phyloP scores from a whole-genome alignment of 805 yeast genomes.

The Cyberlindnera mrakii region DNA sequence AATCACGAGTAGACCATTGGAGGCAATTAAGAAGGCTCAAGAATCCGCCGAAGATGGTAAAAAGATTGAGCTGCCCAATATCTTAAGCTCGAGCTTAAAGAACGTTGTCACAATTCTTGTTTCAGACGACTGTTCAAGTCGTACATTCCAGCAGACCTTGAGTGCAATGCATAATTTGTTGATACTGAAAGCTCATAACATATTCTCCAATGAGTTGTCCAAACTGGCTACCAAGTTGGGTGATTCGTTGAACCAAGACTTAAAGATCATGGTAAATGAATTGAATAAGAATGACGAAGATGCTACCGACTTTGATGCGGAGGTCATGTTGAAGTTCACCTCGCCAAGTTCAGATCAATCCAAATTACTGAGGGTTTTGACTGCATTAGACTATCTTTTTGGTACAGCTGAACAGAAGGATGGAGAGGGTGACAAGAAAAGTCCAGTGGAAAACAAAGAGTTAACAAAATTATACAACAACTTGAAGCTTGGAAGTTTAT shows the following conservation, averaged over 20 bases:
- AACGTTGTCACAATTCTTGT: constrained; percentile 61
- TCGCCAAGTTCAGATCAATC: constrained; percentile 83
- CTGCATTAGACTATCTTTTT: constrained; percentile 81
- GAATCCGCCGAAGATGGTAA: constrained; percentile 19
- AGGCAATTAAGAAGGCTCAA: constrained; percentile 41
- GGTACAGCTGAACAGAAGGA: constrained; percentile 26
- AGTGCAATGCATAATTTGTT: constrained; percentile 76
- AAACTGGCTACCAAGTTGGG: constrained; percentile 58
- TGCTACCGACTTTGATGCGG: constrained; percentile 44
- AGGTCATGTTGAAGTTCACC: constrained; percentile 60
- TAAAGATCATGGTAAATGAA: constrained; percentile 27
- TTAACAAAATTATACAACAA: constrained; percentile 57
- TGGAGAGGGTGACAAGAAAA: constrained; percentile 22
- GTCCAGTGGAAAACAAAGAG: constrained; percentile 26
- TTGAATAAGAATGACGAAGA: constrained; percentile 14
- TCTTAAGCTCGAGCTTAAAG: constrained; percentile 57
- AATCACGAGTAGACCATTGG: constrained; percentile 68
- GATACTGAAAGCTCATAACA: constrained; percentile 50
- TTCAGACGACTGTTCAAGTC: constrained; percentile 78
- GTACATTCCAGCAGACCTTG: constrained; percentile 78
- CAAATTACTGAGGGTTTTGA: constrained; percentile 73
- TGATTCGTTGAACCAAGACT: constrained; percentile 44
- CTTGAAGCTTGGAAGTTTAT: constrained; percentile 67
- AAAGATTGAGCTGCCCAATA: constrained; percentile 46
- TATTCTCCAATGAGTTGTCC: constrained; percentile 64